Percentiles rank a stretch among this genome's conserved stretches.
Evolutionary conservation across 2,329 filamentous ascomycete genomes (phyloP).

Genomic region (Colletotrichum phormii): DNA sequence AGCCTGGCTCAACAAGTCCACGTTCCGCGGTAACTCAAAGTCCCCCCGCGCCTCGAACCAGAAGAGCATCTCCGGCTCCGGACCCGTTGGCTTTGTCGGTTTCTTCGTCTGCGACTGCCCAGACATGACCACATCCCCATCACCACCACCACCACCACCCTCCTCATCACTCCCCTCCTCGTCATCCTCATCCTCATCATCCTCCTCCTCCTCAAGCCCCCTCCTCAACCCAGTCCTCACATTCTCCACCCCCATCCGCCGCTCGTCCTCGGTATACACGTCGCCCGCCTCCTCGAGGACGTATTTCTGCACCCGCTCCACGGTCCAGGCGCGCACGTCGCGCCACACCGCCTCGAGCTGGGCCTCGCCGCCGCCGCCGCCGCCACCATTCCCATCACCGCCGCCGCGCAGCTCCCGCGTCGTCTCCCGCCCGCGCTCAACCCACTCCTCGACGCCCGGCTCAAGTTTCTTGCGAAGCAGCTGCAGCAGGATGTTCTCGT

Average conservation of each 20-base stretch:
- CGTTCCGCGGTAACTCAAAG: slow-evolving; percentile 56
- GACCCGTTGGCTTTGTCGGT: slow-evolving; percentile 43
- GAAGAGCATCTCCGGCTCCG: slow-evolving; percentile 60
- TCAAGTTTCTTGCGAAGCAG: slow-evolving; percentile 88
- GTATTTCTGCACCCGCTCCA: slow-evolving; percentile 54
- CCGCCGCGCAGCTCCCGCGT: slow-evolving; percentile 55
- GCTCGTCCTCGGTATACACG: slow-evolving; percentile 79
- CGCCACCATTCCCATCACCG: slow-evolving; percentile 34
- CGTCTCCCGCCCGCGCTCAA: slow-evolving; percentile 70
- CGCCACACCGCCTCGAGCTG: slow-evolving; percentile 68
- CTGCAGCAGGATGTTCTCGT: slow-evolving; percentile 73
- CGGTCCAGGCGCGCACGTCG: slow-evolving; percentile 55
- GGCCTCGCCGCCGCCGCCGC: slow-evolving; percentile 56
- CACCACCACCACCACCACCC: slow-evolving; percentile 54
- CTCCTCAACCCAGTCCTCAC: slow-evolving; percentile 78
- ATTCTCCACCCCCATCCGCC: slow-evolving; percentile 72
- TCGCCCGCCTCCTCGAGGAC: slow-evolving; percentile 62
- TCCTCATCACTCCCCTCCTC: slow-evolving; percentile 70
- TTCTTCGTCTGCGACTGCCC: slow-evolving; percentile 44
- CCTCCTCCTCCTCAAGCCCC: slow-evolving; percentile 62
- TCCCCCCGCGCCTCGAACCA: slow-evolving; percentile 60
- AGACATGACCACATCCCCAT: slow-evolving; percentile 54
- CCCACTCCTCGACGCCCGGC: slow-evolving; percentile 79
- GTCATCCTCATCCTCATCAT: slow-evolving; percentile 52
- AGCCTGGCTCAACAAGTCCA: slow-evolving; percentile 55